phyloP scores from a whole-genome alignment of 1,139 yeast species.

The Barnettozyma hawaiiensis region DNA sequence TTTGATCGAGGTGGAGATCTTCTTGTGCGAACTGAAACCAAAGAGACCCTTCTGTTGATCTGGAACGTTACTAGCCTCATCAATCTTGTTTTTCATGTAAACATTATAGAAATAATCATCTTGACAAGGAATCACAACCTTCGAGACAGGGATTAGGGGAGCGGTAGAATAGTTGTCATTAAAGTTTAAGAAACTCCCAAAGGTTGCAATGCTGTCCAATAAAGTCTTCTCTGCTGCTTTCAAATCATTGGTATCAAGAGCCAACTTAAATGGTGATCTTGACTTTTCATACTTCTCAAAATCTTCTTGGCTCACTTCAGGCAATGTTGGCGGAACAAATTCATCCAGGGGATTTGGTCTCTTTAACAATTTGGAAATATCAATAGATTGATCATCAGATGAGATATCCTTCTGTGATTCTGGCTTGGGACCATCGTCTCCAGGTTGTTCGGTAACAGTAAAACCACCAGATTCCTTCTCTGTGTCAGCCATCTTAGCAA shows the following conservation, averaged over 20 bases:
- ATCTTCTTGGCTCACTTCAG: constrained; percentile 29
- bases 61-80: constrained; percentile 32
- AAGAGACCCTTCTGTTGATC: constrained; percentile 52
- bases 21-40: constrained; percentile 53
- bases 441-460: constrained; percentile 9
- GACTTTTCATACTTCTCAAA: constrained; percentile 14
- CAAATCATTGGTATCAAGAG: constrained; percentile 46
- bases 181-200: constrained; percentile 36
- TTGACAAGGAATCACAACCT: constrained; percentile 55
- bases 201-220: constrained; percentile 48
- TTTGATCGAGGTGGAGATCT: constrained; percentile 51
- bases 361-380: constrained; percentile 30
- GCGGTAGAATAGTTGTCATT: constrained; percentile 27
- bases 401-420: constrained; percentile 8
- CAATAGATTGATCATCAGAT: constrained; percentile 22
- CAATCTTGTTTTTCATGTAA: constrained; percentile 45
- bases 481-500: constrained; percentile 11
- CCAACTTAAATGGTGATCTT: constrained; percentile 51
- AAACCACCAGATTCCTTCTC: constrained; percentile 10
- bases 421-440: constrained; percentile 13
- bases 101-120: constrained; percentile 62
- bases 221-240: constrained; percentile 51
- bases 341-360: constrained; percentile 32
- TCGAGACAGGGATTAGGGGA: constrained; percentile 49
- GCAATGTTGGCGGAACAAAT: constrained; percentile 26